Conservation (phyloP, 352 stramenopile species). For the Phytophthora citricola region DNA sequence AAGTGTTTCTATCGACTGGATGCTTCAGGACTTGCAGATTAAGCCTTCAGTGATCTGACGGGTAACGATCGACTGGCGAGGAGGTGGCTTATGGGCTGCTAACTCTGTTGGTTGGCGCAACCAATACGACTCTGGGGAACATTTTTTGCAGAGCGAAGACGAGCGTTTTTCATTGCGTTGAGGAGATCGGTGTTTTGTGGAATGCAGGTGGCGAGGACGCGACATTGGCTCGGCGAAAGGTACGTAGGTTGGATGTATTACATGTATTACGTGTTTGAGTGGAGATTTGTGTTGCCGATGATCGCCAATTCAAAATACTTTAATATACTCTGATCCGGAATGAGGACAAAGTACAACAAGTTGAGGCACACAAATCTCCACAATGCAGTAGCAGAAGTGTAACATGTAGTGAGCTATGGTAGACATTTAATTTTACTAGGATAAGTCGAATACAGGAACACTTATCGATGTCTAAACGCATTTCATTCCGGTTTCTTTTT, state of each 20-base stretch:
- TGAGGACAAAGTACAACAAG: conserved; percentile 64
- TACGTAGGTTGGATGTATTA: conserved; percentile 23
- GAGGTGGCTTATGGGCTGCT: conserved; percentile 5
- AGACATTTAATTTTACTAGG: too few species aligned
- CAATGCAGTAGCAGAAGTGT: background rate
- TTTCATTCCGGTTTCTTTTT: conserved; percentile 12
- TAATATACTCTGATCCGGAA: conserved; percentile 84
- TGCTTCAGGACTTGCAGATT: conserved; percentile 17
- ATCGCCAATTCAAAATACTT: conserved; percentile 74
- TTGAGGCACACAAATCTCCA: conserved; percentile 54
- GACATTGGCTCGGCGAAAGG: conserved; percentile 14
- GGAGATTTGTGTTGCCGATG: conserved; percentile 51
- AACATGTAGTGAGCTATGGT: too few species aligned
- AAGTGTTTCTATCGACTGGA: conserved; percentile 48
- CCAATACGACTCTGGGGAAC: conserved; percentile 41
- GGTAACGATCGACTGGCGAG: conserved; percentile 22
- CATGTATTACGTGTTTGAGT: conserved; percentile 11
- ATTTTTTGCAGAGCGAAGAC: conserved; percentile 43
- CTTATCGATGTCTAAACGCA: conserved; percentile 6
- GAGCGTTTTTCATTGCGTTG: conserved; percentile 13
- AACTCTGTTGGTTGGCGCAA: conserved; percentile 19
- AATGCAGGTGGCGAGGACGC: conserved; percentile 10
- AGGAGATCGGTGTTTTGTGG: conserved; percentile 3
- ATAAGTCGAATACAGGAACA: background rate
- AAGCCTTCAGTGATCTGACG: conserved; percentile 6